Evolutionary conservation across 805 yeast genomes (phyloP), one percentile per base, ranked within the genome.

Genomic region (Metschnikowia similis): DNA sequence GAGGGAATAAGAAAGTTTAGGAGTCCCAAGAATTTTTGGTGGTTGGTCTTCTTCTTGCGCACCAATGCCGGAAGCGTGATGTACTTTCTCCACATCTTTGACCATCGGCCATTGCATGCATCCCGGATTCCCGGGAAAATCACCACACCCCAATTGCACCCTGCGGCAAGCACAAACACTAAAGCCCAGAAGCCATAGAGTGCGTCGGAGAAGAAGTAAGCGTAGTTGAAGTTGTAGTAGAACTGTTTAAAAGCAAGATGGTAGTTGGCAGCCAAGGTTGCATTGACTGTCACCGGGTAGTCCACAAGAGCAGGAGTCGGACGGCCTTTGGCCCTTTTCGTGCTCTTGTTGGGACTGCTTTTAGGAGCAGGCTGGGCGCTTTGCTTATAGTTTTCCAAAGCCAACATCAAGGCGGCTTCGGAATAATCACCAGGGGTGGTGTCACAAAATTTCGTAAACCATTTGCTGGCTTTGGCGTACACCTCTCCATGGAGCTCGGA

Each of bases 21-120:
- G 31, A 57, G 35, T 3, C 65, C 49, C 9, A 56, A 41, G 27
- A 61, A 58, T 14, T 59, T 53, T 30, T 59, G 57, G 37, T 63
- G 66, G 30, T 59, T 55, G 21, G 72, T 65, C 48, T 66, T 70
- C 16, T 59, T 52, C 41, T 50, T 60, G 1, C 63, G 64, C 26
- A 50, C 49, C 5, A 70, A 58, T 0, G 81, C 75, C 11, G 82
- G 80, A 8, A 72, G 55, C 0, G 71, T 62, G 8, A 76, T 42
- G 35, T 65, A 58, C 14, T 66, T 64, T 51, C 80, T 63, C 49
- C 73, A 56, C 51, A 62, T 49, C 49, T 70, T 75, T 4, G 71
- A 53, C 2, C 65, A 9, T 4, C 65, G 62, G 49, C 63, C 69
- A 7, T 57, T 54, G 47, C 47, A 54, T 7, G 13, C 8, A 9